Evolutionary conservation across 768 basidiomycete species (phyloP).

Genomic region (Hygrocybe punicea): DNA sequence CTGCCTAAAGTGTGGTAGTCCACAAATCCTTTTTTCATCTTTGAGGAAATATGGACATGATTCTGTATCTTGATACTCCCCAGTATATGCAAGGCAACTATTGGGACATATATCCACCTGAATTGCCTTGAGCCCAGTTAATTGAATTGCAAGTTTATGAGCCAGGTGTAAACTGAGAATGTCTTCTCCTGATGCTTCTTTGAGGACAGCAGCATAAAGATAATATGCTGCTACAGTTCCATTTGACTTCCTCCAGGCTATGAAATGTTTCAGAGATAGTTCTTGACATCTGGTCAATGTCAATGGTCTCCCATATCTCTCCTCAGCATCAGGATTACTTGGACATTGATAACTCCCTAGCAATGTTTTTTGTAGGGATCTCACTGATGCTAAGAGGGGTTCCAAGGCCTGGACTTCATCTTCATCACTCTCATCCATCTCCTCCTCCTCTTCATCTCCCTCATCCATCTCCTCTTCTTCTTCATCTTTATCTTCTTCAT

Average conservation of each 20-base stretch:
- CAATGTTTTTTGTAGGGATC: too few species aligned
- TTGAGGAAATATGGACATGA: slow-evolving; percentile 15
- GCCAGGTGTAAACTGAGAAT: slow-evolving; percentile 19
- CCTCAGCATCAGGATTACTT: too few species aligned
- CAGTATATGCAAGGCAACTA: slow-evolving; percentile 28
- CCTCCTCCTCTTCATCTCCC: too few species aligned
- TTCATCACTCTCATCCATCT: too few species aligned
- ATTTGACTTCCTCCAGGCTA: slow-evolving; percentile 19
- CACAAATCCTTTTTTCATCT: slow-evolving; percentile 14
- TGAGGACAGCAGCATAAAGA: slow-evolving; percentile 15
- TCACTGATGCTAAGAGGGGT: too few species aligned
- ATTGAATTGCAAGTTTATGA: slow-evolving; percentile 12
- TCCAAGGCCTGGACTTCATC: too few species aligned
- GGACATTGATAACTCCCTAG: too few species aligned
- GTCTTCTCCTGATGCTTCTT: slow-evolving; percentile 15
- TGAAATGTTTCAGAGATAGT: slow-evolving; percentile 17
- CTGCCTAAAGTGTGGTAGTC: slow-evolving; percentile 11
- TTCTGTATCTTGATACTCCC: slow-evolving; percentile 10
- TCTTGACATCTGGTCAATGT: slow-evolving; percentile 12
- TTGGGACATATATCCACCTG: slow-evolving; percentile 23
- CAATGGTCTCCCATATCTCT: too few species aligned
- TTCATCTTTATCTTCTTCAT: too few species aligned
- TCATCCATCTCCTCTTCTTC: too few species aligned
- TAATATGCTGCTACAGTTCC: slow-evolving; percentile 24
- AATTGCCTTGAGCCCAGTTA: slow-evolving; percentile 17